Conservation (phyloP, 257 asterid species). For the Solanum peruvianum region DNA sequence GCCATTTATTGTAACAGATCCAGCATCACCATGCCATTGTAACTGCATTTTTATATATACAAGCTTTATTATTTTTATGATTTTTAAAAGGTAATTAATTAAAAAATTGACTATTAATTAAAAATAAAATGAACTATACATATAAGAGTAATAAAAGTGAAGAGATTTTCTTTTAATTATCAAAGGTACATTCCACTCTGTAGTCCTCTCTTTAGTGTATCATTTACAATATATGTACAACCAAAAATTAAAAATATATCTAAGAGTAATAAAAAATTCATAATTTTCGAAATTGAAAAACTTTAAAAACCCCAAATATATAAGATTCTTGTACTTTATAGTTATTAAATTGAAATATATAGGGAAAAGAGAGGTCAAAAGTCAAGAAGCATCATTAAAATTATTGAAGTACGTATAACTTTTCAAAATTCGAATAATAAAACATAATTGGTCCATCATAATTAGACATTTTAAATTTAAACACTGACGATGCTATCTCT, state of each 20-base stretch:
- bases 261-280: not conserved
- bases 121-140: not conserved
- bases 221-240: not conserved
- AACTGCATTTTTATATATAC: constrained; percentile 16
- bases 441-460: not conserved
- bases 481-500: not conserved
- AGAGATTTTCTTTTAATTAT: not conserved
- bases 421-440: not conserved
- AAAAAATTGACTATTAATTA: not conserved
- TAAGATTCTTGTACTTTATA: not conserved
- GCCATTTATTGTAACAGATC: constrained; percentile 35
- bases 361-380: not conserved
- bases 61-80: not conserved
- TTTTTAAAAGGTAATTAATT: not conserved
- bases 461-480: not conserved
- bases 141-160: not conserved
- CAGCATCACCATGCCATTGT: constrained; percentile 45
- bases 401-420: not conserved
- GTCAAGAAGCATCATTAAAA: not conserved
- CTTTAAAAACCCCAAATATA: accelerated
- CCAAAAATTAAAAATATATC: no score
- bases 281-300: no score
- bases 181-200: not conserved
- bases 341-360: not conserved
- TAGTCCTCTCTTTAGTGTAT: no score